phyloP scores from a whole-genome alignment of 192 early-diverging fungal species.

The Coemansia sp. region DNA sequence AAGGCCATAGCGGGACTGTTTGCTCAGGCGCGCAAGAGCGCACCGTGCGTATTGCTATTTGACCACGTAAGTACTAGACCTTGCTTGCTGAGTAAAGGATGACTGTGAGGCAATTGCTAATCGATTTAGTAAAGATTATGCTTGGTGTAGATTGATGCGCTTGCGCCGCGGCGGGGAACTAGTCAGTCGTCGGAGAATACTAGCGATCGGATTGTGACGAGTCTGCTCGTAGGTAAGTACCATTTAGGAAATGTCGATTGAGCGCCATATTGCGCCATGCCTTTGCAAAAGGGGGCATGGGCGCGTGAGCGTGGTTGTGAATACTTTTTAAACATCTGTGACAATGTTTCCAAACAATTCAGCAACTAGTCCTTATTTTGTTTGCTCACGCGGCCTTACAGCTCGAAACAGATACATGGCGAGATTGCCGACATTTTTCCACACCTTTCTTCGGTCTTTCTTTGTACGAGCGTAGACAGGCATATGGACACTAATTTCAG shows the following conservation, averaged over 20 bases:
- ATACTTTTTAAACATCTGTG: background rate
- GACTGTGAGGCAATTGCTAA: background rate
- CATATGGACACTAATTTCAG: background rate
- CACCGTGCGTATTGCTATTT: slow-evolving; percentile 91
- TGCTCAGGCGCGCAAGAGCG: slow-evolving; percentile 74
- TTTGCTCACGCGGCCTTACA: background rate
- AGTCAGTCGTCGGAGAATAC: slow-evolving; percentile 77
- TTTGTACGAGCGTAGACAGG: background rate
- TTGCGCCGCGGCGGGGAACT: slow-evolving; percentile 74
- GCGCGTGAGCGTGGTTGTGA: background rate
- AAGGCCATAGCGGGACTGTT: slow-evolving; percentile 83
- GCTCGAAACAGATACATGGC: background rate
- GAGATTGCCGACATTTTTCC: background rate
- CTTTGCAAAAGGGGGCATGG: background rate
- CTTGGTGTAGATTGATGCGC: slow-evolving; percentile 73
- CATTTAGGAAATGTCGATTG: background rate
- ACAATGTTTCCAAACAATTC: slow-evolving; percentile 17
- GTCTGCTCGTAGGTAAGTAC: slow-evolving; percentile 64
- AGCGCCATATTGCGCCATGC: background rate
- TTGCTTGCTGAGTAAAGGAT: background rate
- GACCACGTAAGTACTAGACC: slow-evolving; percentile 67
- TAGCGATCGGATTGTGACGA: slow-evolving; percentile 86
- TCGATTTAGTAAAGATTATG: background rate
- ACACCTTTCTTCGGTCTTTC: background rate
- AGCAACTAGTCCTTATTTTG: background rate